phyloP scores from a whole-genome alignment of 495 filamentous ascomycete species.

The Immersiella caudata region DNA sequence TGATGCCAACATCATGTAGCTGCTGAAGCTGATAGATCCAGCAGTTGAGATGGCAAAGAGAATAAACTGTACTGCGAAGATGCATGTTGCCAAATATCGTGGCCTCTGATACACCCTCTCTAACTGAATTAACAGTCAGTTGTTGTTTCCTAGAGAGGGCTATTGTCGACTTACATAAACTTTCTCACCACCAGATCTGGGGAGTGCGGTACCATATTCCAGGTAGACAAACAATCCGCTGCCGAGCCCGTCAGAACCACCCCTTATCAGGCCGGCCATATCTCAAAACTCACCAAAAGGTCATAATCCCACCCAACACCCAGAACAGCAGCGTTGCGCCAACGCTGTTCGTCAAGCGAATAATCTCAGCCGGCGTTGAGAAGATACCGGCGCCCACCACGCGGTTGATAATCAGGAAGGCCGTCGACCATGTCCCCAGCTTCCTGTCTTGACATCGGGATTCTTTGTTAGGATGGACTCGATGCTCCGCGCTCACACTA shows the following conservation, averaged over 20 bases:
- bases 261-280: background rate
- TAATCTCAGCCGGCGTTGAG: slow-evolving; percentile 24
- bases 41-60: slow-evolving; percentile 43
- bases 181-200: slow-evolving; percentile 40
- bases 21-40: slow-evolving; percentile 37
- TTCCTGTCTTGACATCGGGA: slow-evolving; percentile 20
- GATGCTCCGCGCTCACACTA: too few species aligned
- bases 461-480: too few species aligned
- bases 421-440: slow-evolving; percentile 29
- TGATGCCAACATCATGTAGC: slow-evolving; percentile 37
- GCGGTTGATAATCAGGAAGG: slow-evolving; percentile 34
- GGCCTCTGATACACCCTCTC: slow-evolving; percentile 40
- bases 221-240: slow-evolving; percentile 40
- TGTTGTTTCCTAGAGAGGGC: background rate
- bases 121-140: slow-evolving; percentile 24
- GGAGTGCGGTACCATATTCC: slow-evolving; percentile 40
- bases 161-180: slow-evolving; percentile 34
- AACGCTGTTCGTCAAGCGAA: slow-evolving; percentile 24
- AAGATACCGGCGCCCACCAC: slow-evolving; percentile 30
- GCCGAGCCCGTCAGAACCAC: slow-evolving; percentile 21
- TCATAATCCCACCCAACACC: slow-evolving; percentile 30
- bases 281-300: slow-evolving; percentile 22
- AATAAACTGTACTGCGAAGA: slow-evolving; percentile 46
- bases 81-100: slow-evolving; percentile 39
- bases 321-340: slow-evolving; percentile 26